Percentiles rank a stretch among this genome's conserved stretches.
Conservation (phyloP, 805 yeast genomes). For the Candida verbasci region DNA sequence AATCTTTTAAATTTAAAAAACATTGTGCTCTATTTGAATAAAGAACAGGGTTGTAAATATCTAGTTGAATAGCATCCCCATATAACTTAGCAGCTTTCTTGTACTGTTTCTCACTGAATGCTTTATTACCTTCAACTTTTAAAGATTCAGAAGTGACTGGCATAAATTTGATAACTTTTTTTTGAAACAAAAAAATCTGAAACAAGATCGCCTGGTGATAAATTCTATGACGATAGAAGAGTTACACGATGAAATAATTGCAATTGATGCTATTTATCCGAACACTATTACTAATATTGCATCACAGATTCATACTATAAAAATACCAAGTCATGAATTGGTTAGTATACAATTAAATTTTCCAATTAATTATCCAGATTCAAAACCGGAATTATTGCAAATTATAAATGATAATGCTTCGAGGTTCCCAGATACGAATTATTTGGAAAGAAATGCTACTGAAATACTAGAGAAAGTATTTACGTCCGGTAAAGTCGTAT, state of each 20-base stretch:
- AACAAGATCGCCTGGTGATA: too few species aligned
- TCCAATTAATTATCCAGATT: conserved; percentile 66
- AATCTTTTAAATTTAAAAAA: conserved; percentile 47
- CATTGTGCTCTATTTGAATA: conserved; percentile 70
- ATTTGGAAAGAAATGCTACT: conserved; percentile 43
- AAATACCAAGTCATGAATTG: conserved; percentile 59
- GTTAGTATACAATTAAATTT: conserved; percentile 65
- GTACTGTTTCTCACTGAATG: conserved; percentile 43
- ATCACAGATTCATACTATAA: conserved; percentile 41
- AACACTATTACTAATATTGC: conserved; percentile 42
- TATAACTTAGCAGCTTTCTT: conserved; percentile 50
- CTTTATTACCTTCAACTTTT: conserved; percentile 48
- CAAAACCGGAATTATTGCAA: conserved; percentile 59
- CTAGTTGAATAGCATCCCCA: conserved; percentile 48
- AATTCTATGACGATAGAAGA: conserved; percentile 33
- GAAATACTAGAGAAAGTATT: conserved; percentile 53
- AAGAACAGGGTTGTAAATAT: conserved; percentile 49
- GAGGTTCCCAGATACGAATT: conserved; percentile 38
- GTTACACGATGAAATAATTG: conserved; percentile 67
- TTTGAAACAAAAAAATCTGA: too few species aligned
- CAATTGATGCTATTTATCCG: conserved; percentile 86
- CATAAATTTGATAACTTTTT: too few species aligned
- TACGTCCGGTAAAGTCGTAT: conserved; percentile 60
- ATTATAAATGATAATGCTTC: conserved; percentile 34
- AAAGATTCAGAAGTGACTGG: conserved; percentile 21